Conservation (phyloP, 1,284 basidiomycete genomes). For the Leccinum laetum region DNA sequence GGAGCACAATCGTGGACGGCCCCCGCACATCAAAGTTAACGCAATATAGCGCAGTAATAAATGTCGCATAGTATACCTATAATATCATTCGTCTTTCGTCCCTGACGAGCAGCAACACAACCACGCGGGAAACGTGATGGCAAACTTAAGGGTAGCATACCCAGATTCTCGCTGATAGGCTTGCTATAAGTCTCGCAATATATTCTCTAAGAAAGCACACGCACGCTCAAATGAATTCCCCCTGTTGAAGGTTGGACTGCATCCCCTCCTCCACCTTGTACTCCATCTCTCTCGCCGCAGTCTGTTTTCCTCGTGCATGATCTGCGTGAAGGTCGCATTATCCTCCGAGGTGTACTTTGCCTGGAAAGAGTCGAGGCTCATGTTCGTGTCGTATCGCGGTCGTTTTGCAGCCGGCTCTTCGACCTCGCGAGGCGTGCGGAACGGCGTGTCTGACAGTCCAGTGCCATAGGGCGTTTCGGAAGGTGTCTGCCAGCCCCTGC, state of each 20-base stretch:
- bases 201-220: background rate
- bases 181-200: background rate
- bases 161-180: background rate
- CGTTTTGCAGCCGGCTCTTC: slow-evolving; percentile 51
- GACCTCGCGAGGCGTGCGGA: slow-evolving; percentile 39
- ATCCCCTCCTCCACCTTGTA: too few species aligned
- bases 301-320: slow-evolving; percentile 86
- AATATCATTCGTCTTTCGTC: background rate
- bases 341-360: slow-evolving; percentile 92
- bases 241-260: background rate
- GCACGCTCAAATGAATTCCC: background rate
- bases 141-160: background rate
- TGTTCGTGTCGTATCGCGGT: slow-evolving; percentile 53
- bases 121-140: background rate
- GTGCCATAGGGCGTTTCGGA: slow-evolving; percentile 65
- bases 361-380: slow-evolving; percentile 86
- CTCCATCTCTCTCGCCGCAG: slow-evolving; percentile 74
- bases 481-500: slow-evolving; percentile 50
- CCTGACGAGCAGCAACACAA: background rate
- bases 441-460: slow-evolving; percentile 67
- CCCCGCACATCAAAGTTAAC: too few species aligned
- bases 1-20: too few species aligned
- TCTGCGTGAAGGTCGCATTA: slow-evolving; percentile 91
- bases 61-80: background rate
- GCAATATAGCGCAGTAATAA: too few species aligned